Evolutionary conservation across 2,329 filamentous ascomycete species (phyloP), one percentile per base, ranked within the genome.

Genomic region (Colletotrichum incanum): DNA sequence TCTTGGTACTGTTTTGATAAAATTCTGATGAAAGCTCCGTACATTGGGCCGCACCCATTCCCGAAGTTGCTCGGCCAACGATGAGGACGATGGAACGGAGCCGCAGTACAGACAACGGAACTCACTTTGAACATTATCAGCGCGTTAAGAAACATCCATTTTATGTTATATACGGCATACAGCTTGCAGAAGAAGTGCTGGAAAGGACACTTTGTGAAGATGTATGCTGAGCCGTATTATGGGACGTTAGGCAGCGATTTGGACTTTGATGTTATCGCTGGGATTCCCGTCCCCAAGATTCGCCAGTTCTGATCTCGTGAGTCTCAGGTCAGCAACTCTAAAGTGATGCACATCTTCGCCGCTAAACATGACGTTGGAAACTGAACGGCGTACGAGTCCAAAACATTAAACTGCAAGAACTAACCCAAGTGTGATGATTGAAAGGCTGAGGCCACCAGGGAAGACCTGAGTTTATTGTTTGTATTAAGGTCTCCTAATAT

Each of bases 171-270:
- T 85, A 87, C 87, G 73, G 84, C 85, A 77, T 88, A 90, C 49
- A 90, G 82, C 49, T 87, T 83, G 8, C 88, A 88, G 76, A 87
- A 89, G 11, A 89, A 76, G 4, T 88, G 81, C 75, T 89, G 86
- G 26, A 80, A 82, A 20, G 55, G 62, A 50, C 45, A 67, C 20
- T 34, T 41, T 5, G 49, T 50, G 39, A 56, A 67, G 31, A 62
- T 55, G n/a, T 67, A 62, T 7, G 47, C 64, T 1, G 68, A 67
- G 26, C 49, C 68, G 39, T 67, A 62, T 55, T 55, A 76, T n/a
- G 59, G 65, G 1, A 75, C 70, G 58, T 74, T 67, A 18, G 59
- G 23, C 4, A 75, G 65, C 31, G 68, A 72, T 5, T 69, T 54
- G 39, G 74, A 75, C 14, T 73, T 64, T 47, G 58, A 37, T 7